These are phyloP conservation scores for Boletus smithii DNA, from an alignment of 1,284 basidiomycete species.

Conservation along the genomic window DNA sequence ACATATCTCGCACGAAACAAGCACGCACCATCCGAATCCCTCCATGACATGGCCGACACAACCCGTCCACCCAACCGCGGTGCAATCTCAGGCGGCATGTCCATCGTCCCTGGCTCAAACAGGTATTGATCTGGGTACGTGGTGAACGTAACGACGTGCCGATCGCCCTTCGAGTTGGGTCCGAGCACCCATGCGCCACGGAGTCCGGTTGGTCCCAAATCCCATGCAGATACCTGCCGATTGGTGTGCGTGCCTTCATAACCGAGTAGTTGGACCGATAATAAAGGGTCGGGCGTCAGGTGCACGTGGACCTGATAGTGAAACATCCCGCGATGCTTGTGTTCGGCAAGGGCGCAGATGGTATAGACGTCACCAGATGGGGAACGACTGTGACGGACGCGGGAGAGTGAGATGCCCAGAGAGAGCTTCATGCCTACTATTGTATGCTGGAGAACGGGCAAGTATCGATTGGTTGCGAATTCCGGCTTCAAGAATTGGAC, in stretches of 20 bases:
- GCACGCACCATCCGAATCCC: slow-evolving; percentile 37
- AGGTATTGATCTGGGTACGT: neutral
- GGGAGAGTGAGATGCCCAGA: slow-evolving; percentile 40
- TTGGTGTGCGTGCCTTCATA: slow-evolving; percentile 21
- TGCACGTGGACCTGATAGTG: slow-evolving; percentile 38
- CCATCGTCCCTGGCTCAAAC: neutral
- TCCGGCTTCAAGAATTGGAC: neutral
- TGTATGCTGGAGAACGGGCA: slow-evolving; percentile 23
- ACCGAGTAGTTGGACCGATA: slow-evolving; percentile 31
- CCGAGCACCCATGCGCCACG: slow-evolving; percentile 49
- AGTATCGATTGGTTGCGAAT: neutral
- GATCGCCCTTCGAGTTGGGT: slow-evolving; percentile 31
- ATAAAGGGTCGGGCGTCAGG: slow-evolving; percentile 15
- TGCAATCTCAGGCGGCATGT: neutral
- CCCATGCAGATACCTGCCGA: slow-evolving; percentile 34
- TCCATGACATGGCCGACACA: slow-evolving; percentile 35
- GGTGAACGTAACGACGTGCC: slow-evolving; percentile 13
- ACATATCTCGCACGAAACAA: too few relatives aligned
- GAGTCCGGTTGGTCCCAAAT: slow-evolving; percentile 41
- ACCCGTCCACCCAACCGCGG: slow-evolving; percentile 33
- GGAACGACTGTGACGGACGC: slow-evolving; percentile 9
- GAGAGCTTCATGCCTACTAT: slow-evolving; percentile 36
- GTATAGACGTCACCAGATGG: slow-evolving; percentile 16
- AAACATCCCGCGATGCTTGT: slow-evolving; percentile 45
- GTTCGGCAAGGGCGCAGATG: slow-evolving; percentile 43